These are phyloP conservation scores for Nicotiana tomentosiformis DNA, from an alignment of 257 asterid genomes.

Conservation along the genomic window DNA sequence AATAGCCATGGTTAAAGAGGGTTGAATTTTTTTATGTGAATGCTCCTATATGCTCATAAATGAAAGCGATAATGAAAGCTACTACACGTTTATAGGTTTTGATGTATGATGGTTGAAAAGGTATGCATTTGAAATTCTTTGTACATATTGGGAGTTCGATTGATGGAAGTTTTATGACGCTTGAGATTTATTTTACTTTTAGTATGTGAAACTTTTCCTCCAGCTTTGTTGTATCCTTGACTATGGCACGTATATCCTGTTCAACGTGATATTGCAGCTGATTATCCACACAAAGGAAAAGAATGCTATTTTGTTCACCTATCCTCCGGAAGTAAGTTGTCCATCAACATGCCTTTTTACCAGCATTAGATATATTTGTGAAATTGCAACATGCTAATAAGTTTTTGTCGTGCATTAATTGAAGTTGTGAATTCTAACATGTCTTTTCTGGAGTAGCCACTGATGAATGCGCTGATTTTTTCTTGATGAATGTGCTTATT, in stretches of 20 bases:
- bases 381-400: not conserved
- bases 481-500: not conserved
- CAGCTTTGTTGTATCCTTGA: conserved; percentile 25
- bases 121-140: not conserved
- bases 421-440: not conserved
- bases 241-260: conserved; percentile 76
- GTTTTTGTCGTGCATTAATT: not conserved
- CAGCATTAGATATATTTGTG: not conserved
- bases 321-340: conserved; percentile 78
- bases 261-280: conserved; percentile 74
- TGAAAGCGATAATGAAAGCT: not conserved
- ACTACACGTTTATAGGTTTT: not conserved
- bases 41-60: not conserved
- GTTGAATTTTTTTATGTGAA: not conserved
- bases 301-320: conserved; percentile 82
- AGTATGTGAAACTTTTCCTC: not conserved
- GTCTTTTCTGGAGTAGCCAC: not conserved
- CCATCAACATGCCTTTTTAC: not conserved
- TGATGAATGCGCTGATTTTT: not conserved
- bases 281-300: conserved; percentile 64
- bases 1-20: not conserved
- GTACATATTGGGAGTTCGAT: not conserved
- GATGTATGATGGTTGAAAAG: not conserved
- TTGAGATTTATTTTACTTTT: not conserved
- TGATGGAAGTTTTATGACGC: not conserved